Percentiles rank a stretch among this genome's conserved stretches.
phyloP scores from a whole-genome alignment of 2,329 filamentous ascomycete species.

The Epichloe festucae region DNA sequence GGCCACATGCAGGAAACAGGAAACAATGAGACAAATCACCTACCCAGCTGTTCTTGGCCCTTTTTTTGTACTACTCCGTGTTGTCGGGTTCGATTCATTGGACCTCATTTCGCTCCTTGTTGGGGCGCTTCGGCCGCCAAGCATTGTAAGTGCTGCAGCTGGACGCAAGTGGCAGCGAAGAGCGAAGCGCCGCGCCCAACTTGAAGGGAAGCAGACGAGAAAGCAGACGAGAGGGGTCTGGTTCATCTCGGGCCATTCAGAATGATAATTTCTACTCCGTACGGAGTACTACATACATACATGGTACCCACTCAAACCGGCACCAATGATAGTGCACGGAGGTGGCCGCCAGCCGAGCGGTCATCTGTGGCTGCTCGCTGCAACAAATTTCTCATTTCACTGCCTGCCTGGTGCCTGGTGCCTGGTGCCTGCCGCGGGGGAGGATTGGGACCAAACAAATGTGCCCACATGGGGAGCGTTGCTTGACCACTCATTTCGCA shows the following conservation, averaged over 20 bases:
- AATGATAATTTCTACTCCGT: background rate
- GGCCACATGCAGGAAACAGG: conserved; percentile 14
- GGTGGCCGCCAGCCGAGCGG: background rate
- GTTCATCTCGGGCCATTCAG: background rate
- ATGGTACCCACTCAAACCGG: background rate
- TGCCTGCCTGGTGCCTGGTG: background rate
- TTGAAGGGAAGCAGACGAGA: too few species aligned
- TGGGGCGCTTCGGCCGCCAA: background rate
- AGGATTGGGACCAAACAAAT: too few species aligned
- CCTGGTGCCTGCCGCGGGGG: too few species aligned
- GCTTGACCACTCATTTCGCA: background rate
- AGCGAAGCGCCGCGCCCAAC: too few species aligned
- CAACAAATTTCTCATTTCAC: background rate
- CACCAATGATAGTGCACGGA: background rate
- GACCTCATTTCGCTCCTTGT: background rate
- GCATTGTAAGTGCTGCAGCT: background rate
- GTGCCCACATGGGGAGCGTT: background rate
- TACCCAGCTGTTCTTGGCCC: conserved; percentile 6
- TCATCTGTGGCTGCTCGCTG: background rate
- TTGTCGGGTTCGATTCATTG: background rate
- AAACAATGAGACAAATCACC: conserved; percentile 13
- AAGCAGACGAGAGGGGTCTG: background rate
- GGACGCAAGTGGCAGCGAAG: too few species aligned
- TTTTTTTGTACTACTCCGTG: background rate
- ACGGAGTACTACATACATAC: too few species aligned